These are phyloP conservation scores for Niebla homalea DNA, from an alignment of 495 filamentous ascomycete species.

Conservation along the genomic window DNA sequence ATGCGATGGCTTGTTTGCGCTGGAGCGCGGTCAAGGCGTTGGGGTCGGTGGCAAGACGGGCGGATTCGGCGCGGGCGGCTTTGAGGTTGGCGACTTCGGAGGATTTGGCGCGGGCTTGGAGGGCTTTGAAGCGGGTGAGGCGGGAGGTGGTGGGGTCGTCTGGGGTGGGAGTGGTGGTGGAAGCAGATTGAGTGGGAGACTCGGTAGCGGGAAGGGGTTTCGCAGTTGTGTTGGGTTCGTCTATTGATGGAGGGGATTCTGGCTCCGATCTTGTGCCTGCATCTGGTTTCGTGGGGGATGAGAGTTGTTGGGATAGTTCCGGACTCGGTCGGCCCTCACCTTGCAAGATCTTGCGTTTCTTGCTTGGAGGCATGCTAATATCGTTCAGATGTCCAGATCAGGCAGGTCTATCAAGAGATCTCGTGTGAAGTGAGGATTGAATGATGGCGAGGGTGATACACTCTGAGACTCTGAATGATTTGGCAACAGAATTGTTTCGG, in stretches of 20 bases:
- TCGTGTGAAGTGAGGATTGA: too few species aligned
- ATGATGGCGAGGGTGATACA: too few species aligned
- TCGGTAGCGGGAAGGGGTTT: not conserved
- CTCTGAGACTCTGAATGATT: too few species aligned
- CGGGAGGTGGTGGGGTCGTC: conserved; percentile 42
- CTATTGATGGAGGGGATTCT: not conserved
- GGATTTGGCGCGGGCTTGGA: conserved; percentile 71
- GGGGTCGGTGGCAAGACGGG: conserved; percentile 65
- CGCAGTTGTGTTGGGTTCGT: not conserved
- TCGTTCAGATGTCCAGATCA: not conserved
- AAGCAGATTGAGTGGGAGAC: not conserved
- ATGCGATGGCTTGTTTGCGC: conserved; percentile 72
- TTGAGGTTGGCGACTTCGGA: conserved; percentile 67
- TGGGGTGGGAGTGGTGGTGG: conserved; percentile 12
- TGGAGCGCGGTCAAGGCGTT: conserved; percentile 54
- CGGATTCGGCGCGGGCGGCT: conserved; percentile 70
- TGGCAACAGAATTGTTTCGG: too few species aligned
- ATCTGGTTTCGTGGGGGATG: not conserved
- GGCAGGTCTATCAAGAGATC: too few species aligned
- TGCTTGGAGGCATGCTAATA: conserved; percentile 11
- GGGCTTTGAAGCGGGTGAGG: conserved; percentile 63
- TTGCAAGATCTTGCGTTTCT: conserved; percentile 12
- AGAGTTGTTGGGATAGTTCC: not conserved
- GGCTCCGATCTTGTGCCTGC: not conserved
- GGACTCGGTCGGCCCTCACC: not conserved